Evolutionary conservation across 1,284 basidiomycete genomes (phyloP), one percentile per base, ranked within the genome.

Genomic region (Neonothopanus nambi): DNA sequence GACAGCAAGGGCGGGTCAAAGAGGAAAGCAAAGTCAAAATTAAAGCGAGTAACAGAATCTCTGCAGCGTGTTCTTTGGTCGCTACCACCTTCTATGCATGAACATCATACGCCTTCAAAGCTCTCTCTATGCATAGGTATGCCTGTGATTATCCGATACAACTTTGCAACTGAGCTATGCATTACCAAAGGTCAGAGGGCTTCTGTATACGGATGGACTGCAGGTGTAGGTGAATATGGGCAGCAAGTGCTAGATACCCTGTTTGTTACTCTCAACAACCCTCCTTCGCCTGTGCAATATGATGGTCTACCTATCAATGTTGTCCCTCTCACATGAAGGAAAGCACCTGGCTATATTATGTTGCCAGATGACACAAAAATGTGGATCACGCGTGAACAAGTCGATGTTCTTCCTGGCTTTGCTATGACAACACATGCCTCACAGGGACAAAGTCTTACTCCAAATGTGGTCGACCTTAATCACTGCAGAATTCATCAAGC

Each of bases 101-200:
- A 58, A 9, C 44, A 59, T 11, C 57, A 66, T 55, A 48, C 67
- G 20, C 57, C 71, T 8, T 69, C 65, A 5, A 67, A 59, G 18
- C 49, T 76, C 2, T 51, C 56, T 1, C 38, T 77, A 0, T 77
- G 74, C 60, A 45, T 67, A 24, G 72, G 72, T 0, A 60, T 77
- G 57, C 75, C 73, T 35, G 60, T 79, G 0, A 70, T 77, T 59
- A 62, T 77, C 2, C 64, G 67, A 33, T 35, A 61, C 3, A 74
- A 75, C 56, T 48, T 62, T 37, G 73, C 70, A 5, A 74, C 71
- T 9, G 70, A 75, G 45, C 51, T 67, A 5, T 67, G 69, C 45
- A 70, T 72, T 5, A 76, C 72, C 12, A 76, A 74, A 56, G 74
- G 73, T 5, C 73, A 73, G 54, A 70, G 74, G 53, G 74, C 52